Evolutionary conservation across 495 filamentous ascomycete genomes (phyloP).

Genomic region (Penicillium steckii): DNA sequence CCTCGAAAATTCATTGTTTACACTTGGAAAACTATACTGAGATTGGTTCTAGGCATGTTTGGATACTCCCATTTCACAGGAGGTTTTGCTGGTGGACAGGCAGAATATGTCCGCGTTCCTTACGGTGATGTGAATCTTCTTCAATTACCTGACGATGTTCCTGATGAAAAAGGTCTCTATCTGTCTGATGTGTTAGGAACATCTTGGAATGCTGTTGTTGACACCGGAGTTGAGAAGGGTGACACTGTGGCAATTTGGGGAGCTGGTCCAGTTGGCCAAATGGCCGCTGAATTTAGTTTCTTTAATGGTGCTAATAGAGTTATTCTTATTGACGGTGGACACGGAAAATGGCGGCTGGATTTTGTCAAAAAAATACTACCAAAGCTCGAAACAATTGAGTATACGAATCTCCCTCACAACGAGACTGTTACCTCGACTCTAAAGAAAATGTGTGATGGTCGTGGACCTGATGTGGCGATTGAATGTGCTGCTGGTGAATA

Average conservation of each 20-base stretch:
- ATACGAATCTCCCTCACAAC: conserved; percentile 46
- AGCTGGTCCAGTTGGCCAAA: conserved; percentile 72
- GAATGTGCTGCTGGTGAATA: conserved; percentile 88
- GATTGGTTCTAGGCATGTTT: conserved; percentile 37
- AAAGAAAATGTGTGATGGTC: conserved; percentile 74
- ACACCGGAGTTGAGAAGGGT: conserved; percentile 69
- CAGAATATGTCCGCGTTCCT: conserved; percentile 84
- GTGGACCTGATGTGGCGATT: conserved; percentile 73
- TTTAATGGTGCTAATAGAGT: conserved; percentile 71
- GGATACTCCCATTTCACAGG: conserved; percentile 69
- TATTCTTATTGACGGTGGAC: conserved; percentile 77
- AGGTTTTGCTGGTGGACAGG: conserved; percentile 86
- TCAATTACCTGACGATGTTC: conserved; percentile 73
- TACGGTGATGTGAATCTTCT: conserved; percentile 82
- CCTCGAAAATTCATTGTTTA: background rate
- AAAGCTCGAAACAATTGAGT: conserved; percentile 60
- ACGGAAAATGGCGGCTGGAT: conserved; percentile 61
- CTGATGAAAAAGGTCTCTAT: conserved; percentile 84
- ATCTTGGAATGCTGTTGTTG: conserved; percentile 77
- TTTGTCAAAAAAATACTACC: conserved; percentile 64
- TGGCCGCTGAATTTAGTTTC: conserved; percentile 71
- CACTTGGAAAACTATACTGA: background rate
- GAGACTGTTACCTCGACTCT: conserved; percentile 66
- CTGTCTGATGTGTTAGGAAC: conserved; percentile 80
- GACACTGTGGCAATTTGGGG: conserved; percentile 54